These are phyloP conservation scores for Apiotrichum sp. DNA, from an alignment of 1,284 basidiomycete species.

Conservation along the genomic window DNA sequence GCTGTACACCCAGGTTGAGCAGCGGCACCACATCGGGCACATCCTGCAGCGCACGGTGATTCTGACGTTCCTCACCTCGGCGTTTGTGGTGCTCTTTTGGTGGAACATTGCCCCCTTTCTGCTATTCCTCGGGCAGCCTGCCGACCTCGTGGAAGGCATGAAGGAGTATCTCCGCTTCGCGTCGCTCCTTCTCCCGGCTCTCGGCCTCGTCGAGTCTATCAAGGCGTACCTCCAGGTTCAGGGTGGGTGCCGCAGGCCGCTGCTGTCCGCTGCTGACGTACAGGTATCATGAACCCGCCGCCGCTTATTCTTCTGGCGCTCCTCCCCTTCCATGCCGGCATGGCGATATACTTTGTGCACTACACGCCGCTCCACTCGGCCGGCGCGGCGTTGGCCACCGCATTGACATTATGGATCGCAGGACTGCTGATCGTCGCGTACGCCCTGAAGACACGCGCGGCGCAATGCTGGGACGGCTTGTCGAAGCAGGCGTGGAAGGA, in stretches of 20 bases:
- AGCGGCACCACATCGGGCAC: constrained; percentile 32
- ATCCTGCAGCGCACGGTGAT: constrained; percentile 31
- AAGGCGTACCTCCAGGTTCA: constrained; percentile 30
- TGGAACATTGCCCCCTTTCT: constrained; percentile 27
- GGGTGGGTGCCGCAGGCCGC: constrained; percentile 6
- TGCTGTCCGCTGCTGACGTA: not conserved
- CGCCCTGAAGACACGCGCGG: constrained; percentile 17
- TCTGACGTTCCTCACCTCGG: constrained; percentile 20
- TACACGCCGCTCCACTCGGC: constrained; percentile 20
- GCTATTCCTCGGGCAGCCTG: constrained; percentile 23
- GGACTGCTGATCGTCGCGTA: constrained; percentile 20
- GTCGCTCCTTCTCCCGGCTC: constrained; percentile 14
- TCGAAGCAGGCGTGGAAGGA: constrained; percentile 13
- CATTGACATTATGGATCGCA: constrained; percentile 15
- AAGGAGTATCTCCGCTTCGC: constrained; percentile 15
- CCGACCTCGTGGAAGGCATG: constrained; percentile 20
- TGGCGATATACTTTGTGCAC: constrained; percentile 24
- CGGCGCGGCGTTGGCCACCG: constrained; percentile 23
- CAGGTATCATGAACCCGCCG: constrained; percentile 22
- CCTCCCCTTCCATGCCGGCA: constrained; percentile 22
- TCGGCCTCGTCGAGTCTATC: constrained; percentile 25
- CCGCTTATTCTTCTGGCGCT: constrained; percentile 24
- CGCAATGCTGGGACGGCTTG: constrained; percentile 29
- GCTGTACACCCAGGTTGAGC: constrained; percentile 21
- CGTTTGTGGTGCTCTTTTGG: constrained; percentile 28